phyloP scores from a whole-genome alignment of 495 filamentous ascomycete genomes.

The Podospora comata region DNA sequence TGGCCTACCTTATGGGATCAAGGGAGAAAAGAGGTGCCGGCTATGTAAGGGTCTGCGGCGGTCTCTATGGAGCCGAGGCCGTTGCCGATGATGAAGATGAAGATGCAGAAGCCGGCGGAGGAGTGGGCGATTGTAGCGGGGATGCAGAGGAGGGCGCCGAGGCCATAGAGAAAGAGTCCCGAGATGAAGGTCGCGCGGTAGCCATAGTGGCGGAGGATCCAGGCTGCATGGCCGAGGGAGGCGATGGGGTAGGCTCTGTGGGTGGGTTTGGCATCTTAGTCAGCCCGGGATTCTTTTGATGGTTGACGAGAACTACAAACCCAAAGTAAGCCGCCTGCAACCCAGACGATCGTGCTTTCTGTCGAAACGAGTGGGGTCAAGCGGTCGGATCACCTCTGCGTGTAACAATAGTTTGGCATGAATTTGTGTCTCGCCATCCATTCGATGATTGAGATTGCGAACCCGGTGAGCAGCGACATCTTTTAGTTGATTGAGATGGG shows the following conservation, averaged over 20 bases:
- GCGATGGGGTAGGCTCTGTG: slow-evolving; percentile 53
- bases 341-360: slow-evolving; percentile 30
- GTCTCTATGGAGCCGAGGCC: slow-evolving; percentile 69
- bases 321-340: slow-evolving; percentile 42
- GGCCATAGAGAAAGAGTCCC: slow-evolving; percentile 35
- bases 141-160: slow-evolving; percentile 52
- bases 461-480: too few species aligned
- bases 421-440: too few species aligned
- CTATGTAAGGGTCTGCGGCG: slow-evolving; percentile 54
- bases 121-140: slow-evolving; percentile 52
- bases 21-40: slow-evolving; percentile 7
- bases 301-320: neutral
- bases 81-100: slow-evolving; percentile 66
- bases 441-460: neutral
- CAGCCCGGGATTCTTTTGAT: too few species aligned
- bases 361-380: neutral
- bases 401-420: too few species aligned
- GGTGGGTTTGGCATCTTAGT: too few species aligned
- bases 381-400: neutral
- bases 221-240: slow-evolving; percentile 52
- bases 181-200: slow-evolving; percentile 60
- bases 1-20: too few species aligned
- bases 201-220: slow-evolving; percentile 62
- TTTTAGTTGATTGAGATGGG: too few species aligned
- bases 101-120: slow-evolving; percentile 67